phyloP scores from a whole-genome alignment of 805 yeast species.

The Barnettozyma californica region DNA sequence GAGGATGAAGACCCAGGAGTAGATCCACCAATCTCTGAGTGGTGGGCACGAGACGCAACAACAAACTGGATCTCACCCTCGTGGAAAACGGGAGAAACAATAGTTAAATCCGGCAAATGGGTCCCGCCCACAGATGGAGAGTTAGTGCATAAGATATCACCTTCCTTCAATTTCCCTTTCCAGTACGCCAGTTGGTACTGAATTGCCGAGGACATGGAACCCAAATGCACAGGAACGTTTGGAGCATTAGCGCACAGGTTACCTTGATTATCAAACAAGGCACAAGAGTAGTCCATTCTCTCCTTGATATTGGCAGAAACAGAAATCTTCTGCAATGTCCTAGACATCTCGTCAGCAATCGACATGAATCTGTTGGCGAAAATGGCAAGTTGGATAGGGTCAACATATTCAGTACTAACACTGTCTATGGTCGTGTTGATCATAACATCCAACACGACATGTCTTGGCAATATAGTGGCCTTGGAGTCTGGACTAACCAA shows the following conservation, averaged over 20 bases:
- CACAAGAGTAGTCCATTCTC: conserved; percentile 44
- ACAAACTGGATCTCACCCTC: conserved; percentile 44
- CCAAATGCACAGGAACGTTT: conserved; percentile 43
- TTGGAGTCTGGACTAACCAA: conserved; percentile 32
- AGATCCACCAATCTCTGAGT: conserved; percentile 59
- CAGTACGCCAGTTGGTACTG: conserved; percentile 34
- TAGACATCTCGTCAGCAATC: conserved; percentile 45
- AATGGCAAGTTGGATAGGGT: conserved; percentile 39
- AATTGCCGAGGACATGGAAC: conserved; percentile 41
- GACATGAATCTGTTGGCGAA: conserved; percentile 45
- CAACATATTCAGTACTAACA: conserved; percentile 40
- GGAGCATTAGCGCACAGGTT: conserved; percentile 42
- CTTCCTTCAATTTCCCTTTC: conserved; percentile 34
- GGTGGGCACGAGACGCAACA: conserved; percentile 57
- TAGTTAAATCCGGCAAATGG: conserved; percentile 48
- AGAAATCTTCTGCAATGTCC: conserved; percentile 39
- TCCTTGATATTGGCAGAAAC: conserved; percentile 43
- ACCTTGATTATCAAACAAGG: conserved; percentile 41
- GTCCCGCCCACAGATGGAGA: conserved; percentile 43
- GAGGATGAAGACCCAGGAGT: conserved; percentile 56
- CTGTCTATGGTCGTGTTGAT: conserved; percentile 32
- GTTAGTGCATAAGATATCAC: conserved; percentile 40
- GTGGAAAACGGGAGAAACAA: conserved; percentile 50
- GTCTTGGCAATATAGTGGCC: conserved; percentile 33
- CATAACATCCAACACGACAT: conserved; percentile 27